Conservation (phyloP, 352 stramenopile species). For the Chrysophaeum taylorii region DNA sequence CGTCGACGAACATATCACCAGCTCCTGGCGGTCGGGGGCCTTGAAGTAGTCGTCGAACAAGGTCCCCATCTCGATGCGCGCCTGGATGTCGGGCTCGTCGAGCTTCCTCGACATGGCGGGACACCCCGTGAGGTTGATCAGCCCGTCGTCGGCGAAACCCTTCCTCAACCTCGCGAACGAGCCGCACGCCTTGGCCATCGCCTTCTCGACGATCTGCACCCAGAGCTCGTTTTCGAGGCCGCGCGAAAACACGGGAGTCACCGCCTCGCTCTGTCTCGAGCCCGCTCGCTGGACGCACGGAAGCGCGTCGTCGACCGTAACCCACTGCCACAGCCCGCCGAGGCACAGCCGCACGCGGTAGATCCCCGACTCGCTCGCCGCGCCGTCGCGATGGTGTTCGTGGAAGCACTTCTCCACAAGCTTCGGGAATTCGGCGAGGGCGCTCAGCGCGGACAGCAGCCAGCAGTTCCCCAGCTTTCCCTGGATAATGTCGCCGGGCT, state of each 20-base stretch:
- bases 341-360: slow-evolving; percentile 41
- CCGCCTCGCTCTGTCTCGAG: neutral
- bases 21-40: slow-evolving; percentile 17
- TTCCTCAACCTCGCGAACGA: slow-evolving; percentile 68
- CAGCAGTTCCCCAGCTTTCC: slow-evolving; percentile 77
- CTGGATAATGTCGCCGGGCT: slow-evolving; percentile 46
- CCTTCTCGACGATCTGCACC: slow-evolving; percentile 74
- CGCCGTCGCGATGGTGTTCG: slow-evolving; percentile 10
- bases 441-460: slow-evolving; percentile 75
- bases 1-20: neutral
- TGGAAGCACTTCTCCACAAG: slow-evolving; percentile 17
- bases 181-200: slow-evolving; percentile 77
- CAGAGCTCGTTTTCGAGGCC: slow-evolving; percentile 32
- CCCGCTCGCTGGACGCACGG: no score
- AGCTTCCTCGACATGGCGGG: slow-evolving; percentile 20
- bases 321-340: neutral
- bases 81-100: neutral
- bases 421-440: slow-evolving; percentile 45
- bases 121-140: slow-evolving; percentile 72
- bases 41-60: neutral
- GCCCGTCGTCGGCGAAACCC: slow-evolving; percentile 69
- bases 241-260: slow-evolving; percentile 17
- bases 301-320: slow-evolving; percentile 18
- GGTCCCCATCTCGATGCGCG: neutral
- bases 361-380: slow-evolving; percentile 62